Percentiles rank a stretch among this genome's conserved stretches.
These are phyloP conservation scores for Pichia thaimueangensis DNA, from an alignment of 805 yeast genomes.

Conservation along the genomic window DNA sequence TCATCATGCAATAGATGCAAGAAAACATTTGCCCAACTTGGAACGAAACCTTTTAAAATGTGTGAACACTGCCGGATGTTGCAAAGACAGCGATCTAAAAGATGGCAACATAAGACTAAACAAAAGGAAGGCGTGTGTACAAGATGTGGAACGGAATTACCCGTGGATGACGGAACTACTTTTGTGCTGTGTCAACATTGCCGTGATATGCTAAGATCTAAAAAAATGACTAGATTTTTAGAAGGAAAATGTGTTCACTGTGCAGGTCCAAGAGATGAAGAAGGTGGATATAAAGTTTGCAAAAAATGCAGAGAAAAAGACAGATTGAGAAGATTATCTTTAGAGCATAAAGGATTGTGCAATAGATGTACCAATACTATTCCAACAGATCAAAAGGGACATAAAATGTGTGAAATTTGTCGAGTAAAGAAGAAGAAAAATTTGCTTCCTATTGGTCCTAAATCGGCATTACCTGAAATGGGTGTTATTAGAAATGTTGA, in stretches of 20 bases:
- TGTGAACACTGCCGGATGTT: slow-evolving; percentile 61
- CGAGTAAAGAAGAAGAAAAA: slow-evolving; percentile 44
- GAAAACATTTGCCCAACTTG: slow-evolving; percentile 45
- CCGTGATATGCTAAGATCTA: slow-evolving; percentile 45
- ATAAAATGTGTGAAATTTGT: slow-evolving; percentile 52
- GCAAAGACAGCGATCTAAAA: slow-evolving; percentile 54
- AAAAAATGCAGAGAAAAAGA: slow-evolving; percentile 58
- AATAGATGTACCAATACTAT: slow-evolving; percentile 54
- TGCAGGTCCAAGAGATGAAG: slow-evolving; percentile 45
- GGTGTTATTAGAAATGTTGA: slow-evolving; percentile 3
- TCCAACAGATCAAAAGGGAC: slow-evolving; percentile 41
- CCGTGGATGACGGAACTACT: slow-evolving; percentile 32
- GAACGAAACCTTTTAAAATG: slow-evolving; percentile 43
- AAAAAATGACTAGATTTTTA: slow-evolving; percentile 54
- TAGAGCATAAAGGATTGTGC: slow-evolving; percentile 55
- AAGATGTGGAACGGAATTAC: slow-evolving; percentile 53
- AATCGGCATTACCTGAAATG: neutral
- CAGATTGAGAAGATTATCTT: slow-evolving; percentile 46
- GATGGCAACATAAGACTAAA: slow-evolving; percentile 61
- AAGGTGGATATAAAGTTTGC: slow-evolving; percentile 55
- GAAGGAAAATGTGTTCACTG: slow-evolving; percentile 67
- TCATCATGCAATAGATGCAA: slow-evolving; percentile 50
- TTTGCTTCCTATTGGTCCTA: neutral
- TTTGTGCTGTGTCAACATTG: slow-evolving; percentile 59
- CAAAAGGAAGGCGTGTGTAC: slow-evolving; percentile 58